Conservation (phyloP, 2,329 filamentous ascomycete species). For the Xylariaceae sp. region DNA sequence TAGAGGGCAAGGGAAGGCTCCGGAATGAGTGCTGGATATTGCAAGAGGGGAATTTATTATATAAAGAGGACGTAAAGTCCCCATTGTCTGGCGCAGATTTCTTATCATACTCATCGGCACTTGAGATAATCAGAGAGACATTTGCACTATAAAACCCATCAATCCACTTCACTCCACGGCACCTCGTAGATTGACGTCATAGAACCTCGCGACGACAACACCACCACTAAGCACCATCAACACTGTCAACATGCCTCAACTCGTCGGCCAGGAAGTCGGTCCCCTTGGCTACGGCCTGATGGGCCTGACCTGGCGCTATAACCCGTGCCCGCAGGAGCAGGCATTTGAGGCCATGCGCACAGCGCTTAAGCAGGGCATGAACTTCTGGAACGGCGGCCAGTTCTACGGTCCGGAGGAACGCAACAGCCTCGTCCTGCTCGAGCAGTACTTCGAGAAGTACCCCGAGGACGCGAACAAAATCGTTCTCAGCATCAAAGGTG, state of each 20-base stretch:
- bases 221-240: too few species aligned
- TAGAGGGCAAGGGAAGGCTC: too few species aligned
- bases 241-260: slow-evolving; percentile 19
- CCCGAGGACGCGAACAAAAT: slow-evolving; percentile 54
- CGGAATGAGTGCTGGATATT: too few species aligned
- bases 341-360: slow-evolving; percentile 45
- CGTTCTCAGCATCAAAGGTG: slow-evolving; percentile 55
- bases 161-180: too few species aligned
- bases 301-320: slow-evolving; percentile 28
- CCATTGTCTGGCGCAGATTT: too few species aligned
- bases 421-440: slow-evolving; percentile 49
- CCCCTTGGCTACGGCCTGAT: slow-evolving; percentile 24
- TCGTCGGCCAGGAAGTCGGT: slow-evolving; percentile 23
- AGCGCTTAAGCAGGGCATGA: slow-evolving; percentile 32
- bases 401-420: slow-evolving; percentile 49
- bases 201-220: too few species aligned
- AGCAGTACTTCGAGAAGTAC: slow-evolving; percentile 52
- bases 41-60: too few species aligned
- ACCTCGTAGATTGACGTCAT: too few species aligned
- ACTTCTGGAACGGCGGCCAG: slow-evolving; percentile 52
- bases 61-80: too few species aligned
- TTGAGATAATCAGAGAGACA: too few species aligned
- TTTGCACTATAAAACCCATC: too few species aligned
- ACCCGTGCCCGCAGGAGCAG: slow-evolving; percentile 31
- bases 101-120: too few species aligned